These are phyloP conservation scores for Carpinus fangiana DNA, from an alignment of 306 rosid genomes.

Conservation along the genomic window DNA sequence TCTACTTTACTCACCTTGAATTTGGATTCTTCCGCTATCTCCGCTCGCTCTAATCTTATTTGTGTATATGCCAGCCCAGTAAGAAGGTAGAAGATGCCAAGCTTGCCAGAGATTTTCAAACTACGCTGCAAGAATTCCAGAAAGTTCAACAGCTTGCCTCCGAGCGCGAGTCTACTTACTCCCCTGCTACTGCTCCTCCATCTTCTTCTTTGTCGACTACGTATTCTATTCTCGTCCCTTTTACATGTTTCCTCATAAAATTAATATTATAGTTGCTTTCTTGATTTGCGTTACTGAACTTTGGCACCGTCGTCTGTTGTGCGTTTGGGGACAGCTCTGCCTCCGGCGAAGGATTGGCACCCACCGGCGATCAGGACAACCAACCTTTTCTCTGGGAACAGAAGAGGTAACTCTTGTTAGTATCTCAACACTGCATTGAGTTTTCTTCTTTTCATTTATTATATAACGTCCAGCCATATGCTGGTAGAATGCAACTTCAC, in stretches of 20 bases:
- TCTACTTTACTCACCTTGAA: background rate
- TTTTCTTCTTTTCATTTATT: background rate
- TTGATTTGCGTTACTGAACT: constrained; percentile 5
- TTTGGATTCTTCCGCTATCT: background rate
- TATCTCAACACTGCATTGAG: constrained; percentile 11
- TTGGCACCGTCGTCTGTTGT: constrained; percentile 9
- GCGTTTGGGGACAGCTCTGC: constrained; percentile 44
- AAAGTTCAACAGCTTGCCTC: constrained; percentile 75
- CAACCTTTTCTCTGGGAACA: constrained; percentile 60
- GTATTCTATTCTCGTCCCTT: constrained; percentile 20
- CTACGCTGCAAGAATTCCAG: constrained; percentile 72
- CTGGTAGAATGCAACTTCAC: background rate
- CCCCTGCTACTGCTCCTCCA: constrained; percentile 43
- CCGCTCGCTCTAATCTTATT: background rate
- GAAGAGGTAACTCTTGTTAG: constrained; percentile 45
- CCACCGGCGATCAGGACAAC: constrained; percentile 43
- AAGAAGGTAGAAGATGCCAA: constrained; percentile 76
- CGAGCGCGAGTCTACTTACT: constrained; percentile 66
- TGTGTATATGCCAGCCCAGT: constrained; percentile 36
- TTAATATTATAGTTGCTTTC: background rate
- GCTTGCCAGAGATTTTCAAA: constrained; percentile 80
- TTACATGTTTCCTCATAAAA: background rate
- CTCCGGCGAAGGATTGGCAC: constrained; percentile 40
- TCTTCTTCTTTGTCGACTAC: constrained; percentile 37
- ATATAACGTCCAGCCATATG: background rate